Evolutionary conservation across 2,329 filamentous ascomycete genomes (phyloP).

Genomic region (Exserohilum turcica): DNA sequence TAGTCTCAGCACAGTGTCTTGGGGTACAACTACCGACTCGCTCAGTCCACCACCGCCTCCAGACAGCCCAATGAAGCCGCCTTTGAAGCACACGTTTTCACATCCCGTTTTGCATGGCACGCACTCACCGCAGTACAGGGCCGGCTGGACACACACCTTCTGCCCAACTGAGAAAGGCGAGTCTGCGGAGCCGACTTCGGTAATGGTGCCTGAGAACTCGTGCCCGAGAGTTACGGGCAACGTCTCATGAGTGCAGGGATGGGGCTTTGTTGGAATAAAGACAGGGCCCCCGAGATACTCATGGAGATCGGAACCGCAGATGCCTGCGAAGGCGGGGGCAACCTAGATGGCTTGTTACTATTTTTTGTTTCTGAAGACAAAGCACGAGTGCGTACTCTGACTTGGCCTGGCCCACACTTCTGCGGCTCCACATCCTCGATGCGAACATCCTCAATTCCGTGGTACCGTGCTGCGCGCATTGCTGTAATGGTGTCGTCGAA

Average conservation of each 20-base stretch:
- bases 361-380: too few species aligned
- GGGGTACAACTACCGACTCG: constrained; percentile 60
- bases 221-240: constrained; percentile 68
- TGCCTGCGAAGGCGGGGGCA: constrained; percentile 57
- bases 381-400: constrained; percentile 46
- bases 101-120: constrained; percentile 58
- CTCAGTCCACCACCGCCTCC: constrained; percentile 62
- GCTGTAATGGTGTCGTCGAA: background rate
- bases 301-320: constrained; percentile 60
- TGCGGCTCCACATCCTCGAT: constrained; percentile 59
- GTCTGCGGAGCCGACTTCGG: constrained; percentile 61
- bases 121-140: constrained; percentile 63
- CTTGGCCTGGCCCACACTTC: constrained; percentile 56
- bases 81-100: constrained; percentile 63
- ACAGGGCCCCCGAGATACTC: constrained; percentile 58
- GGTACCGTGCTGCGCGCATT: constrained; percentile 62
- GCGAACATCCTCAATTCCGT: constrained; percentile 61
- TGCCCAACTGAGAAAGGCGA: constrained; percentile 59
- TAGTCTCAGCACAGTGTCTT: constrained; percentile 56
- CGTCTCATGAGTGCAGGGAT: constrained; percentile 62
- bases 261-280: constrained; percentile 58
- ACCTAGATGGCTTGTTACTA: constrained; percentile 45
- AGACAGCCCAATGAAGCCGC: constrained; percentile 59
- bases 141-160: constrained; percentile 64
- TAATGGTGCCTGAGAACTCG: constrained; percentile 66